Base-by-base conservation (phyloP, 176 grass and related monocot species). In the Lolium rigidum region DNA sequence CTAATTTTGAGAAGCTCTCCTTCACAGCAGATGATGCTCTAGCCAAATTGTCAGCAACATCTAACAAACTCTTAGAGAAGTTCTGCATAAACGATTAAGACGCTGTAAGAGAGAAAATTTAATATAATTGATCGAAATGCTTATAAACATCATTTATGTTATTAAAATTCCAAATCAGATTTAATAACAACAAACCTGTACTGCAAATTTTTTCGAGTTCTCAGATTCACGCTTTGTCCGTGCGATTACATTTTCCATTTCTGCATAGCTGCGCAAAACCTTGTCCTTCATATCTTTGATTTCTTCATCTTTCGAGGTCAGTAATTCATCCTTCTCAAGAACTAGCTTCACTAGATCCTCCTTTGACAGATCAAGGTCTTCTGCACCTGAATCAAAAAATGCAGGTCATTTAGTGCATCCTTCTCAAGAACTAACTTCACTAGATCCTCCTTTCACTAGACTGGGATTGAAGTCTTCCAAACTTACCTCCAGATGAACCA, bases 181-280 rank as follows among this genome's bases (percentile, higher is more conserved):
- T 74, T 74, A 82, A 69, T 15, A 47, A 51, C 28, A 62, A 57
- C 31, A 81, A 20, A 94, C 92, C 92, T 94, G 94, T 69, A 94
- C 62, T 76, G 89, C 91, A 84, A 84, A 97, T 25, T 90, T 86
- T 75, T 96, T 96, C 6, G 84, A 90, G 80, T 86, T 94, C 18
- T 97, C 92, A 51, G 92, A 93, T 75, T 94, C 92, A 81, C 85
- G 87, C 58, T 94, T 97, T 88, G 89, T 90, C 80, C 83, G 48
- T 69, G 79, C 76, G 25, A 88, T 90, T 47, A 94, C 57, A 88
- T 97, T 97, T 79, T 97, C 89, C 87, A 92, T 90, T 84, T 92
- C 92, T 70, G 94, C 88, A 90, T 94, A 94, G 80, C 92, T 92
- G 39, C 90, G 83, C 15, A 88, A 80, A 90, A 97, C 85, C 66